Conservation (phyloP, 306 rosid genomes). For the Corylus heterophylla region DNA sequence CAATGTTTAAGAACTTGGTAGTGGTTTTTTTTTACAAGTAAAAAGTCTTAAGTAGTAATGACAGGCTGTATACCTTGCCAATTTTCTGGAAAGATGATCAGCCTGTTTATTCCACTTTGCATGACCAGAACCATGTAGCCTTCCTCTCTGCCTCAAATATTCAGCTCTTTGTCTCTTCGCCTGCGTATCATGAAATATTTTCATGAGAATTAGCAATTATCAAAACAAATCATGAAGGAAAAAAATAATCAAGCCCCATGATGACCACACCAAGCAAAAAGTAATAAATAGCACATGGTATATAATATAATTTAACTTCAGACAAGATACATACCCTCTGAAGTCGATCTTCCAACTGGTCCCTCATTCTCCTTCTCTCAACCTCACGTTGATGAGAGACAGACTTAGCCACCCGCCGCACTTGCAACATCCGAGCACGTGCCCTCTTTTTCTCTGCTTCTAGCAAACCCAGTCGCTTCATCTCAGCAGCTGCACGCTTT, state of each 20-base stretch:
- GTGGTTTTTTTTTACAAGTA: neutral
- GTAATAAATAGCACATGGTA: neutral
- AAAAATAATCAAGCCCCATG: slow-evolving; percentile 3
- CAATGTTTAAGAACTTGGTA: neutral
- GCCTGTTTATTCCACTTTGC: slow-evolving; percentile 66
- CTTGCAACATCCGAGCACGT: slow-evolving; percentile 72
- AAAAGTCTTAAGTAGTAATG: neutral
- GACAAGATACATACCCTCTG: slow-evolving; percentile 63
- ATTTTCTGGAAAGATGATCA: slow-evolving; percentile 67
- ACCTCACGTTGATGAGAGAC: slow-evolving; percentile 87
- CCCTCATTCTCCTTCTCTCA: slow-evolving; percentile 77
- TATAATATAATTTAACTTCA: slow-evolving; percentile 10
- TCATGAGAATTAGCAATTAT: neutral
- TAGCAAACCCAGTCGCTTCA: slow-evolving; percentile 65
- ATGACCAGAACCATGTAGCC: slow-evolving; percentile 42
- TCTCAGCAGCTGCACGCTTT: slow-evolving; percentile 89
- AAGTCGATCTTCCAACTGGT: slow-evolving; percentile 82
- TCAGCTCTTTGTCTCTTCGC: slow-evolving; percentile 91
- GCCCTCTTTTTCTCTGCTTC: slow-evolving; percentile 94
- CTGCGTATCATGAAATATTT: slow-evolving; percentile 38
- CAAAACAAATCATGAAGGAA: neutral
- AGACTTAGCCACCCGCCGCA: slow-evolving; percentile 67
- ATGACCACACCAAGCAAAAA: slow-evolving; percentile 9
- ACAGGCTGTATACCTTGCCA: slow-evolving; percentile 62
- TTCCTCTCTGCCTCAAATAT: slow-evolving; percentile 80